Evolutionary conservation across 768 basidiomycete genomes (phyloP).

Genomic region (Neoboletus magnificus): DNA sequence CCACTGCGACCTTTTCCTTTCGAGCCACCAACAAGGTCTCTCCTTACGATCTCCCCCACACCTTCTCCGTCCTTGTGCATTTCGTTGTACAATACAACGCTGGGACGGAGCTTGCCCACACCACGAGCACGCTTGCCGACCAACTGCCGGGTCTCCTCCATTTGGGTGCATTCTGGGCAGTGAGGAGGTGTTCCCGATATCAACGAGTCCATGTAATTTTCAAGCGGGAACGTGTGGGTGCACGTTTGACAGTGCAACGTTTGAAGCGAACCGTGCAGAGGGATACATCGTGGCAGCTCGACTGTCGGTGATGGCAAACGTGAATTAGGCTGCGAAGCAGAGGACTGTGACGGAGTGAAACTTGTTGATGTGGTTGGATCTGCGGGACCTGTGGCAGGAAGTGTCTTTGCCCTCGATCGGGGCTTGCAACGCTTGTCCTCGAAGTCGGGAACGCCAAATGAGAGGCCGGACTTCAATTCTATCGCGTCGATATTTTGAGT

Average conservation of each 20-base stretch:
- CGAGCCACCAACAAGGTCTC: conserved; percentile 70
- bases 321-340: conserved; percentile 24
- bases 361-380: conserved; percentile 13
- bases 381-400: conserved; percentile 9
- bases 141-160: conserved; percentile 66
- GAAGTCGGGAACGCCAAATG: conserved; percentile 78
- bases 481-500: conserved; percentile 94
- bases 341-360: conserved; percentile 14
- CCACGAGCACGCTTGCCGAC: conserved; percentile 77
- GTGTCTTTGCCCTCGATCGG: conserved; percentile 44
- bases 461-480: conserved; percentile 81
- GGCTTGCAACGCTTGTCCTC: conserved; percentile 54
- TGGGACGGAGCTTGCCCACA: conserved; percentile 77
- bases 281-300: conserved; percentile 78
- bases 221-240: conserved; percentile 65
- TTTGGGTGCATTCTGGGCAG: conserved; percentile 75
- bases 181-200: conserved; percentile 59
- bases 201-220: conserved; percentile 57
- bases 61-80: conserved; percentile 82
- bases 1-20: conserved; percentile 66
- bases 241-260: conserved; percentile 80
- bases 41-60: conserved; percentile 80
- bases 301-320: conserved; percentile 50
- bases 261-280: conserved; percentile 84
- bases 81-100: conserved; percentile 91